These are phyloP conservation scores for Suillus bovinus DNA, from an alignment of 768 basidiomycete genomes.

Conservation along the genomic window DNA sequence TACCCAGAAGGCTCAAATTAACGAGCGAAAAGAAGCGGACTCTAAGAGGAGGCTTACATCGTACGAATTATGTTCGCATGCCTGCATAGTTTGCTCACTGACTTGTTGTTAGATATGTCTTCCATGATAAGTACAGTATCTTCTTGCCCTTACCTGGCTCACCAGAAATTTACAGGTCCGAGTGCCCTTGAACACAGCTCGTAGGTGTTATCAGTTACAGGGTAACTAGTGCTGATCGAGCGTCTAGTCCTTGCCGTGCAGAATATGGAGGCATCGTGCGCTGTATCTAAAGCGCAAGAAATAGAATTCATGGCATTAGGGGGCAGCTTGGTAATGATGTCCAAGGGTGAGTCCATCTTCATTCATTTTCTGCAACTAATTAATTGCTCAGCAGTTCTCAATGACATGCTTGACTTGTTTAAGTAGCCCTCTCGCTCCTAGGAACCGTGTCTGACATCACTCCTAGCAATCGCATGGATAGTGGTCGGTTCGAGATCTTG, in stretches of 20 bases:
- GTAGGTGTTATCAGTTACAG: constrained; percentile 29
- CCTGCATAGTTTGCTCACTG: constrained; percentile 1
- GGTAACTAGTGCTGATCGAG: constrained; percentile 9
- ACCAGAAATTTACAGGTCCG: constrained; percentile 57
- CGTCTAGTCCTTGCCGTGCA: constrained; percentile 75
- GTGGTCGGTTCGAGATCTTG: constrained; percentile 77
- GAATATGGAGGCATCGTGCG: constrained; percentile 83
- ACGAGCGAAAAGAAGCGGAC: constrained; percentile 73
- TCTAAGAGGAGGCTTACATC: constrained; percentile 81
- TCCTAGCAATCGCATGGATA: constrained; percentile 80
- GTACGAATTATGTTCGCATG: constrained; percentile 46
- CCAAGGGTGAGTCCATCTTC: constrained; percentile 53
- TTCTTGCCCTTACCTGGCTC: constrained; percentile 16
- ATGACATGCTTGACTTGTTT: constrained; percentile 80
- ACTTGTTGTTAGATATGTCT: constrained; percentile 55
- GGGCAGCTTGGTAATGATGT: constrained; percentile 86
- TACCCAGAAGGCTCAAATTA: constrained; percentile 73
- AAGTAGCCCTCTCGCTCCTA: constrained; percentile 25
- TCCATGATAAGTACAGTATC: constrained; percentile 61
- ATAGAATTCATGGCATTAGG: constrained; percentile 87
- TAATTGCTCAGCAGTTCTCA: constrained; percentile 51
- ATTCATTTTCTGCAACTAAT: constrained; percentile 3
- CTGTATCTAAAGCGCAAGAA: constrained; percentile 71
- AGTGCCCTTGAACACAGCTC: constrained; percentile 77
- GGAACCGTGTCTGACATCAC: constrained; percentile 4